These are phyloP conservation scores for Dendryphion nanum DNA, from an alignment of 2,329 filamentous ascomycete species.

Conservation along the genomic window DNA sequence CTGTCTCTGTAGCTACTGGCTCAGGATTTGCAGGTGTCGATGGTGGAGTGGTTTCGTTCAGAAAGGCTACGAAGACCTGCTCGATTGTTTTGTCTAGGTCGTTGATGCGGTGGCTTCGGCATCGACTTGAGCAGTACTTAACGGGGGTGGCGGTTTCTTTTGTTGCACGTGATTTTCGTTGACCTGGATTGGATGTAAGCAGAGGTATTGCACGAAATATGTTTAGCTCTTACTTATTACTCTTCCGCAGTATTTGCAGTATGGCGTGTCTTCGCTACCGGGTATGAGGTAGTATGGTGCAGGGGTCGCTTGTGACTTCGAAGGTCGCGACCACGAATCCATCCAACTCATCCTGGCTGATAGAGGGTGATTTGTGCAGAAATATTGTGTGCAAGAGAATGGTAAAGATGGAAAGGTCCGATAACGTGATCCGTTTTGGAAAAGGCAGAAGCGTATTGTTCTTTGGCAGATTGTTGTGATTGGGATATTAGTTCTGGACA, in stretches of 20 bases:
- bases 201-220: neutral
- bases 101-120: constrained; percentile 52
- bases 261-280: constrained; percentile 49
- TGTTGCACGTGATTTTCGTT: constrained; percentile 31
- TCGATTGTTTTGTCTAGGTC: constrained; percentile 55
- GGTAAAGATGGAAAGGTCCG: no score
- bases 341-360: constrained; percentile 47
- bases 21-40: constrained; percentile 1
- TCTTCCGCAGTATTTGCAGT: constrained; percentile 58
- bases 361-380: neutral
- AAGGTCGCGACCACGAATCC: constrained; percentile 48
- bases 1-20: constrained; percentile 13
- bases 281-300: constrained; percentile 54
- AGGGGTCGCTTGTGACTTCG: constrained; percentile 44
- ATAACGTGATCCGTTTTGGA: no score
- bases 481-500: no score
- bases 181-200: constrained; percentile 7
- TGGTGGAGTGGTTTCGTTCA: constrained; percentile 27
- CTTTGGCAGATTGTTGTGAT: no score
- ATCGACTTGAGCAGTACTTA: constrained; percentile 60
- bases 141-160: constrained; percentile 20
- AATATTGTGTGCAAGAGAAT: neutral
- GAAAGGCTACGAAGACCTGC: constrained; percentile 44
- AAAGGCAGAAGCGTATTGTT: no score
- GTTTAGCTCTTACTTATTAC: constrained; percentile 45